Evolutionary conservation across 2,329 filamentous ascomycete genomes (phyloP), one percentile per base, ranked within the genome.

Genomic region (Penicillium occitanis): DNA sequence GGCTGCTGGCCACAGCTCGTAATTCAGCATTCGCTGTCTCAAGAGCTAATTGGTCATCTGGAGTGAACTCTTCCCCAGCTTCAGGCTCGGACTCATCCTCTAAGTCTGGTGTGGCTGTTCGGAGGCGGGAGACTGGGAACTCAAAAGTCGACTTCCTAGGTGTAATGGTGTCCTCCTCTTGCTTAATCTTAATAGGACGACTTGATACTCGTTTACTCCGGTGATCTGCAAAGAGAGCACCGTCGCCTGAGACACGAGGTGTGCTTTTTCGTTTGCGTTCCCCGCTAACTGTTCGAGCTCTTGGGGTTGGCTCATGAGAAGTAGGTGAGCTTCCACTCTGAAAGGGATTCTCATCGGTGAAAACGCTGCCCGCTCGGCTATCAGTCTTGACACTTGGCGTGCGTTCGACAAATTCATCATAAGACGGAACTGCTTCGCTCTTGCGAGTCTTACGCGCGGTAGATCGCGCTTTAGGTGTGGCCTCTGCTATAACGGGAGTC

Each of bases 321-420:
- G 85, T 78, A 1, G 91, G 89, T 10, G 91, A 90, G 76, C 89
- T 91, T 48, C 92, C 90, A 74, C 91, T 91, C 76, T 98, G 94
- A 75, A 98, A 98, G 0, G 94, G 93, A 73, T 98, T 98, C 63
- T 97, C 92, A 71, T 89, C 86, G 1, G 90, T 92, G 77, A 98
- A 98, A 37, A 91, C 89, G 72, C 85, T 90, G 40, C 86, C 85
- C 6, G 85, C 83, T 46, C 73, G 75, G 7, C 73, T 76, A 51
- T 83, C 80, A 10, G 79, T 73, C 68, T 84, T 85, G 19, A 81
- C 69, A 19, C 71, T 75, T 6, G 79, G 74, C 5, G 78, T 62
- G 6, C 55, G 53, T 19, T 63, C 74, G 11, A 74, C 74, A n/a
- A 75, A 71, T 69, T 79, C 75, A 2, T 70, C 77, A 1, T 78